phyloP scores from a whole-genome alignment of 768 basidiomycete genomes.

The Cubamyces sp. region DNA sequence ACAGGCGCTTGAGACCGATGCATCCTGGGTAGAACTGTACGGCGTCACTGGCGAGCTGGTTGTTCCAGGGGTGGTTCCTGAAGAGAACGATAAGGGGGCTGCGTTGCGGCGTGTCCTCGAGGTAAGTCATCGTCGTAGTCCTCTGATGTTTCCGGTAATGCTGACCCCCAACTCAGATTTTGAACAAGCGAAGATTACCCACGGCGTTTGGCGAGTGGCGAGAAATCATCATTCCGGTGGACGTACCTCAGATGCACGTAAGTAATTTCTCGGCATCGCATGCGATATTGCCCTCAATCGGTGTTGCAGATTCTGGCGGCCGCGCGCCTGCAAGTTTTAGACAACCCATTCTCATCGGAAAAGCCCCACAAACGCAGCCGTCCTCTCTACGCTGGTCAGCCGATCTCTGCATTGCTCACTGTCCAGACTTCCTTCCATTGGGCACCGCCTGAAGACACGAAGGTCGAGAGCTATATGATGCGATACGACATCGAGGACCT shows the following conservation, averaged over 20 bases:
- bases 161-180: slow-evolving; percentile 21
- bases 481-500: slow-evolving; percentile 84
- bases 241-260: slow-evolving; percentile 81
- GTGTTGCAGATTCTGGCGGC: slow-evolving; percentile 64
- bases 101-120: slow-evolving; percentile 35
- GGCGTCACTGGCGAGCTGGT: slow-evolving; percentile 70
- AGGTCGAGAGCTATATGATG: slow-evolving; percentile 52
- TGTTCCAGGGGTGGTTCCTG: slow-evolving; percentile 48
- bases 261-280: slow-evolving; percentile 30
- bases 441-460: slow-evolving; percentile 53
- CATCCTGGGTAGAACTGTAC: slow-evolving; percentile 72
- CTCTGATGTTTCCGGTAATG: background rate
- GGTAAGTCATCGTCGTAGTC: slow-evolving; percentile 29
- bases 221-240: slow-evolving; percentile 81
- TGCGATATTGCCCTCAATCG: background rate
- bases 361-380: slow-evolving; percentile 17
- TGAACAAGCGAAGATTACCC: slow-evolving; percentile 47
- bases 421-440: slow-evolving; percentile 81
- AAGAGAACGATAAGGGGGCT: slow-evolving; percentile 36
- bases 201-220: slow-evolving; percentile 57
- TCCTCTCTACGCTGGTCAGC: slow-evolving; percentile 84
- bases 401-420: slow-evolving; percentile 67
- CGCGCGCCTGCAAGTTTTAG: slow-evolving; percentile 51
- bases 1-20: slow-evolving; percentile 62
- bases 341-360: slow-evolving; percentile 47